Conservation (phyloP, 768 basidiomycete genomes). For the Crepidotus variabilis region DNA sequence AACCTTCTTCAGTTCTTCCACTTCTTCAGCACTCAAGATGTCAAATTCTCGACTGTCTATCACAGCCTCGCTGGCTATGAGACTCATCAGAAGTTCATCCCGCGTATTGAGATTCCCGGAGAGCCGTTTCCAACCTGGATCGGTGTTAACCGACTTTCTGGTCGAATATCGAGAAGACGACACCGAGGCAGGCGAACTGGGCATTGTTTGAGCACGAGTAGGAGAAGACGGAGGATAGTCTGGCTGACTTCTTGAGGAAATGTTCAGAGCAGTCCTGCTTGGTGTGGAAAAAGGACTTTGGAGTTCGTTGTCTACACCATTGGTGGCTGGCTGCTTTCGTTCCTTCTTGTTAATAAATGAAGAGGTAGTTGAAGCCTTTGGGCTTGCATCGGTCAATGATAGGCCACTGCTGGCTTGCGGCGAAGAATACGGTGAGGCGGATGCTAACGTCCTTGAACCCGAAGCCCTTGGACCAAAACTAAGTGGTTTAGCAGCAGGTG, state of each 20-base stretch:
- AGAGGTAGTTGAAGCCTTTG: constrained; percentile 35
- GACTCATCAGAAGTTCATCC: constrained; percentile 84
- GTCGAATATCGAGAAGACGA: constrained; percentile 35
- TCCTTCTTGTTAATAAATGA: constrained; percentile 47
- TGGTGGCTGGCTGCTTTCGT: constrained; percentile 21
- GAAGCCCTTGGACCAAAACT: background rate
- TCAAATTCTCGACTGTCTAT: constrained; percentile 86
- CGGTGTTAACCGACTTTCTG: constrained; percentile 29
- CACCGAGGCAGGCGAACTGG: constrained; percentile 29
- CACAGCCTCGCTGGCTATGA: constrained; percentile 90
- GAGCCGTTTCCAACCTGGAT: constrained; percentile 37
- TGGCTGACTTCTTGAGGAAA: background rate
- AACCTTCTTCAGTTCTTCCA: constrained; percentile 51
- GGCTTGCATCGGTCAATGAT: constrained; percentile 23
- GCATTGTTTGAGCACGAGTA: constrained; percentile 12
- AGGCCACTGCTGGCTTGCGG: constrained; percentile 1
- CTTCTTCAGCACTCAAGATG: constrained; percentile 57
- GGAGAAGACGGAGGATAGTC: constrained; percentile 9
- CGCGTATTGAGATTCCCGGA: constrained; percentile 51
- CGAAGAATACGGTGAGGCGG: constrained; percentile 10
- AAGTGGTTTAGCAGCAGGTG: constrained; percentile 10
- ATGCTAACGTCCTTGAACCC: constrained; percentile 3
- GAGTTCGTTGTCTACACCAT: constrained; percentile 2
- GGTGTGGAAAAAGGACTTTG: constrained; percentile 2
- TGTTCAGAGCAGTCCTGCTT: background rate